Base-by-base conservation (phyloP, 2,329 filamentous ascomycete species). In the Xylariaceae sp. region DNA sequence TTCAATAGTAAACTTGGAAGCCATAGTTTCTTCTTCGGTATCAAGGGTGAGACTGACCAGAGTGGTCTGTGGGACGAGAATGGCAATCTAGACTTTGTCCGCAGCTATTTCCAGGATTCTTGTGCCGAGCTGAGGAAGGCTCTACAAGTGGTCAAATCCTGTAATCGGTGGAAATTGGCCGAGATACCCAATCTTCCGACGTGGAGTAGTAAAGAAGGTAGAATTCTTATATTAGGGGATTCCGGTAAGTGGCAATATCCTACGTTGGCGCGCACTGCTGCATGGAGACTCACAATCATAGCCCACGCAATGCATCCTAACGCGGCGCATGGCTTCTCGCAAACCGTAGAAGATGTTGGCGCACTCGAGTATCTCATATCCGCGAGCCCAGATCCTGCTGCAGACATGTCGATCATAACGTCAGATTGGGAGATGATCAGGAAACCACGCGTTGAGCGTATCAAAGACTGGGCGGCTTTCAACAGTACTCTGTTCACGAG, bases 321-420 rank as follows among this genome's bases (percentile, higher is more conserved):
- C 18, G 42, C 38, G 4, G 42, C 42, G 3, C 38, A 44, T 12
- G 42, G 42, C 2, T 44, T 28, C 24, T 41, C 42, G 3, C 42
- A 44, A 24, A 44, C 35, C 31, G 38, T 44, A 4, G 38, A 44
- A 26, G 38, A 44, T 16, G 41, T 44, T 15, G 42, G 42, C n/a
- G 38, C 38, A 4, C 34, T 44, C 7, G 42, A 41, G 11, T 41
- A 41, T 13, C 42, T 44, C 34, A 29, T 44, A 24, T 26, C 38
- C 11, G 18, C 15, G 9, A 32, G 19, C 24, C 12, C 24, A 4
- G 13, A 33, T 17, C 4, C 42, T 4, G 8, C 16, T 12, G 9
- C 4, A 11, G 30, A 33, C 12, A 33, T 44, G 38, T 9, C 24
- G 2, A 33, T 11, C 0, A 44, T 44, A 16, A 37, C 26, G 3